phyloP scores from a whole-genome alignment of 2,329 filamentous ascomycete species.

The Malbranchea cinnamomea region DNA sequence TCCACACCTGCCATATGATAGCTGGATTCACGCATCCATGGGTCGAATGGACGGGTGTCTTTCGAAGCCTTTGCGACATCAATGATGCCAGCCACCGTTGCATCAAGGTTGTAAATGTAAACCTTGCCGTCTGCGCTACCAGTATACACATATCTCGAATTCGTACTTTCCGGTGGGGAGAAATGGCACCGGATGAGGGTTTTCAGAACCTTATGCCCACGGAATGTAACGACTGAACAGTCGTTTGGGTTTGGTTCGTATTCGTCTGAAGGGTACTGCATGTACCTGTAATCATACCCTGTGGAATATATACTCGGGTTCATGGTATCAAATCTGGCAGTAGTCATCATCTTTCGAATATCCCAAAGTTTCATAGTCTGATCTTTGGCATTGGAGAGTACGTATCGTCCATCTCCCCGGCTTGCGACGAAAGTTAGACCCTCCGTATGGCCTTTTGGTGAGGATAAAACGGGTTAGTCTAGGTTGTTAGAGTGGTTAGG shows the following conservation, averaged over 20 bases:
- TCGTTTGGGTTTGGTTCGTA: constrained; percentile 61
- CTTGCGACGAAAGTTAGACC: constrained; percentile 55
- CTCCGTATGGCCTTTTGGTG: constrained; percentile 29
- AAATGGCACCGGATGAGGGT: constrained; percentile 94
- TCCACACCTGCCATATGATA: constrained; percentile 42
- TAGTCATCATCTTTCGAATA: constrained; percentile 71
- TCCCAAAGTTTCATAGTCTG: constrained; percentile 98
- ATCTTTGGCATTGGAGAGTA: constrained; percentile 88
- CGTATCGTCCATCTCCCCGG: constrained; percentile 78
- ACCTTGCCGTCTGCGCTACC: constrained; percentile 82
- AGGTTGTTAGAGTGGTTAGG: too few species aligned
- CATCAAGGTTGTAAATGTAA: constrained; percentile 87
- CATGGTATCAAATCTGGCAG: constrained; percentile 40
- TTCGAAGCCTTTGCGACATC: constrained; percentile 60
- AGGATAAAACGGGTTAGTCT: too few species aligned
- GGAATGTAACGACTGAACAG: constrained; percentile 85
- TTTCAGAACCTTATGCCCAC: constrained; percentile 74
- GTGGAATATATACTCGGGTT: constrained; percentile 39
- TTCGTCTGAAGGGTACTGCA: constrained; percentile 37
- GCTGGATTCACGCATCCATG: constrained; percentile 38
- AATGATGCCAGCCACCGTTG: constrained; percentile 61
- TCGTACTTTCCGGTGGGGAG: constrained; percentile 69
- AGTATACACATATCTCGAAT: constrained; percentile 84
- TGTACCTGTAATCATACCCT: constrained; percentile 49
- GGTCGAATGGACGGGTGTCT: constrained; percentile 41